Evolutionary conservation across 208 protist species (phyloP), one percentile per base, ranked within the genome.

Genomic region (Acanthamoeba lenticulata): DNA sequence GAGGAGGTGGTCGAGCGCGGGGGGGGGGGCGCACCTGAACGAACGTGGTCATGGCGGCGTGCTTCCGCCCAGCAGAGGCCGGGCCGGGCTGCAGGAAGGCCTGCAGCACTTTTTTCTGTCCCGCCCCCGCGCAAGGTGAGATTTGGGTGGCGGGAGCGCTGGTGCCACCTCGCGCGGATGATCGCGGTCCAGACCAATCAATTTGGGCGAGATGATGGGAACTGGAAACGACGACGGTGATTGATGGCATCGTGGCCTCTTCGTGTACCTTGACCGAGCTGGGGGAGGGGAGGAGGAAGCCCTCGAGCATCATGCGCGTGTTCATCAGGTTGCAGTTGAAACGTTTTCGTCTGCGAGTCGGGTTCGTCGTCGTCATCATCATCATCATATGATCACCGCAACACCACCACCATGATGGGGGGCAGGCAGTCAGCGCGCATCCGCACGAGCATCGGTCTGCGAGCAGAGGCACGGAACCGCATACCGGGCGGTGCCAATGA

Each of bases 291-390:
- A 90, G 42, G 17, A 90, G 36, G 19, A 90, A 45, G 45, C 83
- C 83, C 24, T 90, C 83, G 1, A 90, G 42, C 83, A 90, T 90
- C 83, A 90, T 90, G 45, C 83, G 83, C n/a, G 83, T 90, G 34
- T 60, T 90, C 83, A 90, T 90, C 3, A 90, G 55, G n/a, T 90
- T 90, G 45, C 45, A 60, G 1, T 15, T 69, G 83, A 90, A 90
- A 38, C 83, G 40, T n/a, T 90, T 90, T 34, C 83, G 83, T 17
- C 83, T 83, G 72, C 38, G 17, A n/a, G n/a, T n/a, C n/a, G n/a
- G n/a, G n/a, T n/a, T n/a, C n/a, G n/a, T n/a, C n/a, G n/a, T n/a
- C n/a, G n/a, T n/a, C n/a, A n/a, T n/a, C n/a, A n/a, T n/a, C n/a
- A n/a, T n/a, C n/a, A n/a, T n/a, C n/a, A n/a, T n/a, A n/a, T n/a